A percentile compares a stretch with the other conserved stretches of the same genome.
phyloP scores from a whole-genome alignment of 192 early-diverging fungal species.

The Physocladia obscura region DNA sequence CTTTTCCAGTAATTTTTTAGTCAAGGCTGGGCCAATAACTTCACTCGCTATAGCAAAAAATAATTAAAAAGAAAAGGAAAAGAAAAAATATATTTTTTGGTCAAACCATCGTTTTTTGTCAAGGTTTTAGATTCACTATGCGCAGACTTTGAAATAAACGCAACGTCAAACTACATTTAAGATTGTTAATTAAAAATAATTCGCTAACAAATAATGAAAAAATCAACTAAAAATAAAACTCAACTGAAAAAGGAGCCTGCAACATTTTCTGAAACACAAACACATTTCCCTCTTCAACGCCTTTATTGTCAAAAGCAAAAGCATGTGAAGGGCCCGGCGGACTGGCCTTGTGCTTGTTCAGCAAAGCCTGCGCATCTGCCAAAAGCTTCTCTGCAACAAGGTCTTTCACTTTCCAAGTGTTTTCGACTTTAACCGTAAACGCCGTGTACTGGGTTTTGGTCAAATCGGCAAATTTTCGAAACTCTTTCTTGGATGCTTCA shows the following conservation, averaged over 20 bases:
- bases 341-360: neutral
- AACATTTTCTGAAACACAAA: constrained; percentile 66
- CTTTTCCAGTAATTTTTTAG: constrained; percentile 34
- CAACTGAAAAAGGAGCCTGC: constrained; percentile 62
- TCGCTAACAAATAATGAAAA: neutral
- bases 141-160: constrained; percentile 44
- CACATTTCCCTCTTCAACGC: constrained; percentile 45
- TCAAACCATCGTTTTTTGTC: neutral
- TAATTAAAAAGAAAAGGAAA: neutral
- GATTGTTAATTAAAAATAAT: neutral
- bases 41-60: neutral
- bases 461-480: constrained; percentile 5
- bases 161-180: constrained; percentile 54
- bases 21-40: constrained; percentile 33
- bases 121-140: neutral
- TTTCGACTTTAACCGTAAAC: constrained; percentile 20
- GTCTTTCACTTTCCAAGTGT: constrained; percentile 63
- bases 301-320: constrained; percentile 29
- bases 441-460: constrained; percentile 23
- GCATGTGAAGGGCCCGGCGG: constrained; percentile 29
- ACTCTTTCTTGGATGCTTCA: constrained; percentile 2
- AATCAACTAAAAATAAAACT: constrained; percentile 1
- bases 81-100: neutral
- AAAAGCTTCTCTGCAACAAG: constrained; percentile 30
- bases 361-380: constrained; percentile 18